These are phyloP conservation scores for Colletotrichum sp. DNA, from an alignment of 2,329 filamentous ascomycete genomes.

Conservation along the genomic window DNA sequence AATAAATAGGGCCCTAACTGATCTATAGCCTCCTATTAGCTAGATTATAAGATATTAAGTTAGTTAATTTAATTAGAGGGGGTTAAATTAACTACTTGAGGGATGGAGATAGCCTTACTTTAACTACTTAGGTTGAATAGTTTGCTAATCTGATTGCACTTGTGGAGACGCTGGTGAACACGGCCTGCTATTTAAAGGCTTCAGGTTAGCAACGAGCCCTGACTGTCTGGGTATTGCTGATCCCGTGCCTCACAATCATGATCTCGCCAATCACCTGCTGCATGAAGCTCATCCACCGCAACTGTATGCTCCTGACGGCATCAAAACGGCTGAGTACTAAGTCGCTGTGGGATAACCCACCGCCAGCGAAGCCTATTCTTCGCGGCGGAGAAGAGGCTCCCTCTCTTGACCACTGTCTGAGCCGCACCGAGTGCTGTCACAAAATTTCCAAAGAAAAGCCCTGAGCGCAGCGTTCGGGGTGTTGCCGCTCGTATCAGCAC, in stretches of 20 bases:
- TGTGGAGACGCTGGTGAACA: no score
- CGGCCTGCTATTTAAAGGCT: no score
- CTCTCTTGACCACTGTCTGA: background rate
- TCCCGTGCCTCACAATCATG: background rate
- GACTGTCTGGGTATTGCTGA: background rate
- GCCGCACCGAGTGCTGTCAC: background rate
- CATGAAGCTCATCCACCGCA: background rate
- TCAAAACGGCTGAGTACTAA: background rate
- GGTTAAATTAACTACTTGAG: no score
- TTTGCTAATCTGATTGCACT: no score
- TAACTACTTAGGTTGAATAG: no score
- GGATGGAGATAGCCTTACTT: no score
- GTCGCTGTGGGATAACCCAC: background rate
- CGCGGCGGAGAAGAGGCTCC: background rate
- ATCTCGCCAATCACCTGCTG: background rate
- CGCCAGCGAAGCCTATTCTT: background rate
- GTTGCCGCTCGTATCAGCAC: background rate
- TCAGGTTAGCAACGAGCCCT: no score
- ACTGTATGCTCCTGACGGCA: background rate
- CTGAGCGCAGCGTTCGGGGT: background rate
- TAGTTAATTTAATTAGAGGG: no score
- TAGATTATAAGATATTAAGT: no score
- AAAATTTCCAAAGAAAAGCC: background rate
- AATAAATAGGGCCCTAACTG: no score
- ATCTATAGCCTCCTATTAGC: no score